A percentile compares a stretch with the other conserved stretches of the same genome.
Conservation (phyloP, 2,329 filamentous ascomycete genomes). For the Gnomoniopsis sp. region DNA sequence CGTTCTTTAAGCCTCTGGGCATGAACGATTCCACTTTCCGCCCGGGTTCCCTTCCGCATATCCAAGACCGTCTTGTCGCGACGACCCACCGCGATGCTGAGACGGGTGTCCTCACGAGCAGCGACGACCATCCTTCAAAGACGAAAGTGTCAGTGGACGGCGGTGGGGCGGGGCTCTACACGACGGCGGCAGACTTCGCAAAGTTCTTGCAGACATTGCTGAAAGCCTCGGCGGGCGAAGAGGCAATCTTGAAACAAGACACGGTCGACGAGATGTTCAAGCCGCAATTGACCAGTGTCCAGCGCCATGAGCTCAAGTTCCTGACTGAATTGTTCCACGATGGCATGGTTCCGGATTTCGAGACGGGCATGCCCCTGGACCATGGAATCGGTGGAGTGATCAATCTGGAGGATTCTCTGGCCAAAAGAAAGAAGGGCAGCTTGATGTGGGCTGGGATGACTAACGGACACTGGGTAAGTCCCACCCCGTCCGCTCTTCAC, state of each 20-base stretch:
- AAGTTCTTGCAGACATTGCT: conserved; percentile 33
- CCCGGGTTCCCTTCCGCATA: conserved; percentile 7
- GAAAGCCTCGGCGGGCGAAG: conserved; percentile 15
- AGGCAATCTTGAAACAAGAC: conserved; percentile 27
- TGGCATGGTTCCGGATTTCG: conserved; percentile 35
- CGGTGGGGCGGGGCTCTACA: conserved; percentile 42
- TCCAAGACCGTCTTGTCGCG: conserved; percentile 14
- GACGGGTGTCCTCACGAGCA: conserved; percentile 10
- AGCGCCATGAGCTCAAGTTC: conserved; percentile 22
- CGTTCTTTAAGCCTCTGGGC: conserved; percentile 34
- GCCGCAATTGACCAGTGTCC: conserved; percentile 36
- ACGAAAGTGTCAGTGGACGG: conserved; percentile 34
- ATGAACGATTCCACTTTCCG: conserved; percentile 36
- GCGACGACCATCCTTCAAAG: conserved; percentile 19
- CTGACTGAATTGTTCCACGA: conserved; percentile 21
- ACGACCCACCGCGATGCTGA: conserved; percentile 15
- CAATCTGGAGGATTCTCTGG: conserved; percentile 35
- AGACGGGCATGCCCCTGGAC: conserved; percentile 28
- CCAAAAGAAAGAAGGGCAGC: conserved; percentile 38
- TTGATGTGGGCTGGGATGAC: conserved; percentile 41
- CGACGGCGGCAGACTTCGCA: conserved; percentile 38
- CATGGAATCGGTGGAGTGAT: conserved; percentile 37
- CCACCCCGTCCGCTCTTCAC: not conserved
- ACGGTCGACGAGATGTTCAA: conserved; percentile 34
- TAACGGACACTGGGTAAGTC: conserved; percentile 40